Percentiles rank a stretch among this genome's conserved stretches.
phyloP scores from a whole-genome alignment of 2,329 filamentous ascomycete species.

The Botrytis squamosa region DNA sequence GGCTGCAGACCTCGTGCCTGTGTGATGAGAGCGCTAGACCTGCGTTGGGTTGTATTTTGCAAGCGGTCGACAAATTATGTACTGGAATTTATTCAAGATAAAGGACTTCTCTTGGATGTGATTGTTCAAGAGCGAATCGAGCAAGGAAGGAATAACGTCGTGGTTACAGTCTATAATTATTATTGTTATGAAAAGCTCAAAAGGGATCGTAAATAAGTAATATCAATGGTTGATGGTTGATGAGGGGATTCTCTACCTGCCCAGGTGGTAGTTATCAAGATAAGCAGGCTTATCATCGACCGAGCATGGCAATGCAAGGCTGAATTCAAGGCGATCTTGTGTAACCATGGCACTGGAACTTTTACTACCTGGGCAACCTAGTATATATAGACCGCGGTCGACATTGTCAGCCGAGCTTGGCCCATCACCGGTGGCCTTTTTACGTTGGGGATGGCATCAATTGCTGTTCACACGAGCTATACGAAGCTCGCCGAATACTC shows the following conservation, averaged over 20 bases:
- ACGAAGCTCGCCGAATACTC: neutral
- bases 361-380: neutral
- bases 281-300: conserved; percentile 7
- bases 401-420: neutral
- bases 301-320: conserved; percentile 5
- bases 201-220: neutral
- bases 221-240: conserved; percentile 1
- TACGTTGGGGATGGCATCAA: neutral
- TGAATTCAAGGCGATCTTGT: conserved; percentile 3
- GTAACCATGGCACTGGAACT: conserved; percentile 3
- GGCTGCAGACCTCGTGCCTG: conserved; percentile 15
- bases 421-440: neutral
- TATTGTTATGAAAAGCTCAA: neutral
- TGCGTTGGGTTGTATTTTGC: neutral
- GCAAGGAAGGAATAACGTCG: neutral
- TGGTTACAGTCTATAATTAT: neutral
- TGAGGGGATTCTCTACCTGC: neutral
- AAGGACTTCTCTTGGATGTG: neutral
- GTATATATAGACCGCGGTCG: neutral
- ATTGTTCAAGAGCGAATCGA: neutral
- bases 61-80: neutral
- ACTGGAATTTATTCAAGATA: neutral
- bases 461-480: neutral
- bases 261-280: neutral
- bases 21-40: conserved; percentile 13